phyloP scores from a whole-genome alignment of 331 rosid species.

The Arachis monticola region DNA sequence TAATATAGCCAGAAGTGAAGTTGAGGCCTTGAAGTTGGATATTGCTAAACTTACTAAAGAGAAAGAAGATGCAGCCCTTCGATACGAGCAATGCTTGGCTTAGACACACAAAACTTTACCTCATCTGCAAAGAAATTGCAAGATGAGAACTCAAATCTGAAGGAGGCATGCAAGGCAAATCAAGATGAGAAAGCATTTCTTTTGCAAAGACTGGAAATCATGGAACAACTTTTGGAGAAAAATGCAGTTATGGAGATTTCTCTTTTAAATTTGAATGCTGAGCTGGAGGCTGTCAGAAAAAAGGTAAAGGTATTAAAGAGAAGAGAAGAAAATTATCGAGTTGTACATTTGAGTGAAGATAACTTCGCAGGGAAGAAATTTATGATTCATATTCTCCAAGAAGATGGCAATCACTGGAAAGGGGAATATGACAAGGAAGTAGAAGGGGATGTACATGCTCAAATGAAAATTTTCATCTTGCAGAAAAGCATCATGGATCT shows the following conservation, averaged over 20 bases:
- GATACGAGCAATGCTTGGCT: conserved; percentile 66
- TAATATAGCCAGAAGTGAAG: conserved; percentile 59
- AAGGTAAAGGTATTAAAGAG: conserved; percentile 68
- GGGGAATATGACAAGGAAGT: no score
- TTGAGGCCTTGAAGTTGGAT: conserved; percentile 62
- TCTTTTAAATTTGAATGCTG: conserved; percentile 53
- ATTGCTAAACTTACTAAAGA: conserved; percentile 63
- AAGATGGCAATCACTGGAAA: no score
- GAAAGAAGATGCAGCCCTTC: conserved; percentile 78
- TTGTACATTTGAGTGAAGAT: conserved; percentile 51
- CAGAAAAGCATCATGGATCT: no score
- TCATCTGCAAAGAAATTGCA: conserved; percentile 15
- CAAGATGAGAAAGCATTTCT: no score
- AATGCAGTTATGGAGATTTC: no score
- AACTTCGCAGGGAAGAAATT: conserved; percentile 63
- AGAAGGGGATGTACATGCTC: no score
- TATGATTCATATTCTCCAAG: conserved; percentile 49
- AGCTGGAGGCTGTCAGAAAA: conserved; percentile 66
- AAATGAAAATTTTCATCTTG: no score
- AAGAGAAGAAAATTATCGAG: conserved; percentile 64
- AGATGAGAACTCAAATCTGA: no score
- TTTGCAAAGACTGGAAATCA: no score
- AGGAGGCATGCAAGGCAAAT: no score
- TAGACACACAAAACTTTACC: conserved; percentile 39
- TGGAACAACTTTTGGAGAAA: no score